These are phyloP conservation scores for Tetraselmis chui DNA, from an alignment of 139 green algal genomes.

Conservation along the genomic window DNA sequence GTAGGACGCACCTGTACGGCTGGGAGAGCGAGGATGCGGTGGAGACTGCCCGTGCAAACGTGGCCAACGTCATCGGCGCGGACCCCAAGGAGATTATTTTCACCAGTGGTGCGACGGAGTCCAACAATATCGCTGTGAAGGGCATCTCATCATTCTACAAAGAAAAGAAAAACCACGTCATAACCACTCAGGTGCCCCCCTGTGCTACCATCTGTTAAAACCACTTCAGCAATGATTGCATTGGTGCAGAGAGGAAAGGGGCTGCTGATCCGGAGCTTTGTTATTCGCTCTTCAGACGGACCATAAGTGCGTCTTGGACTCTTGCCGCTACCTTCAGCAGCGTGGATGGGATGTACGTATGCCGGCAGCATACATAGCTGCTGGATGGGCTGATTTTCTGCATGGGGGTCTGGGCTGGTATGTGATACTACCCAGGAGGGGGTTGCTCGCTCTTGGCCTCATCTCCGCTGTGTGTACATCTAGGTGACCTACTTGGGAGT, in stretches of 20 bases:
- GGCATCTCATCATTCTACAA: conserved; percentile 90
- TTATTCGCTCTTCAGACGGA: conserved; percentile 61
- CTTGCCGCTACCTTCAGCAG: conserved; percentile 83
- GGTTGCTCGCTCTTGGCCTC: too few relatives aligned
- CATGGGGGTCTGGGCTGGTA: too few relatives aligned
- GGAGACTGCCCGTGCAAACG: conserved; percentile 75
- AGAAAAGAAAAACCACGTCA: conserved; percentile 92
- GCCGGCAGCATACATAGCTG: too few relatives aligned
- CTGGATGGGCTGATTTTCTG: too few relatives aligned
- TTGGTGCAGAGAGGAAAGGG: too few relatives aligned
- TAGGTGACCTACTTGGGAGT: conserved; percentile 94
- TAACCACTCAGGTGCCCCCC: conserved; percentile 75
- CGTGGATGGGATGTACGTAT: conserved; percentile 58
- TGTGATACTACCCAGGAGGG: too few relatives aligned
- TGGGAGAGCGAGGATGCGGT: conserved; percentile 95
- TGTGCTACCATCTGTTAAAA: too few relatives aligned
- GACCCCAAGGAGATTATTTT: conserved; percentile 98
- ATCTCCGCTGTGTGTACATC: too few relatives aligned
- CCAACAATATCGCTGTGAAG: conserved; percentile 97
- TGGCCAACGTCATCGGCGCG: conserved; percentile 81
- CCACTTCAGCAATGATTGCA: too few relatives aligned
- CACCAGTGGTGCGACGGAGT: conserved; percentile 93
- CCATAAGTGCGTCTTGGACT: conserved; percentile 98
- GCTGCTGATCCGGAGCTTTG: too few relatives aligned
- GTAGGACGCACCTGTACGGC: conserved; percentile 91